A percentile compares a stretch with the other conserved stretches of the same genome.
These are phyloP conservation scores for Epichloe brachyelytri DNA, from an alignment of 2,329 filamentous ascomycete species.

Conservation along the genomic window DNA sequence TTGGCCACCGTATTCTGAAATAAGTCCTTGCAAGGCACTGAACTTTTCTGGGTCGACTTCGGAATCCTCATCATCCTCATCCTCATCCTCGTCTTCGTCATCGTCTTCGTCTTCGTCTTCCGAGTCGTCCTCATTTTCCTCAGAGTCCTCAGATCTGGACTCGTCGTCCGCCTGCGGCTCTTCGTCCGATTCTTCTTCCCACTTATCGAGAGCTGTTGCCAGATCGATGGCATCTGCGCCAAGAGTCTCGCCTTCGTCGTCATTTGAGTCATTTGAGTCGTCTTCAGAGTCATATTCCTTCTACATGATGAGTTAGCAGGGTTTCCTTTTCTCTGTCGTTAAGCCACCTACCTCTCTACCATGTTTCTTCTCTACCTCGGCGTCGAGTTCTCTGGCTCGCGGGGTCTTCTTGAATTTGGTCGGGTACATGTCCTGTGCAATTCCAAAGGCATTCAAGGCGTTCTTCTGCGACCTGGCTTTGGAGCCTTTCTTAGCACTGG, in stretches of 20 bases:
- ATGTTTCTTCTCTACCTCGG: slow-evolving; percentile 31
- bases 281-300: slow-evolving; percentile 26
- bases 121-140: slow-evolving; percentile 28
- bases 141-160: slow-evolving; percentile 27
- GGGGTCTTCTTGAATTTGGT: slow-evolving; percentile 34
- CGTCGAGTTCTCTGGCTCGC: slow-evolving; percentile 39
- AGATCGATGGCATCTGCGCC: slow-evolving; percentile 48
- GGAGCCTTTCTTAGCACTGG: slow-evolving; percentile 25
- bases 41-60: slow-evolving; percentile 42
- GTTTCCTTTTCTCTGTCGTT: not conserved
- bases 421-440: slow-evolving; percentile 40
- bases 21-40: slow-evolving; percentile 53
- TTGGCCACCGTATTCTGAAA: slow-evolving; percentile 55
- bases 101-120: slow-evolving; percentile 36
- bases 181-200: slow-evolving; percentile 35
- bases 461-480: slow-evolving; percentile 36
- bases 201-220: slow-evolving; percentile 42
- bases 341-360: slow-evolving; percentile 19
- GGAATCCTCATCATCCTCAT: slow-evolving; percentile 38
- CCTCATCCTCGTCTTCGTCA: slow-evolving; percentile 5
- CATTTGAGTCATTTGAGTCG: slow-evolving; percentile 47
- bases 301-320: not conserved
- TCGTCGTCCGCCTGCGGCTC: slow-evolving; percentile 33
- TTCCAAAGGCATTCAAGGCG: slow-evolving; percentile 44
- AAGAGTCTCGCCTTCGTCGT: slow-evolving; percentile 44